These are phyloP conservation scores for Nicotiana obtusifolia DNA, from an alignment of 257 asterid genomes.

Conservation along the genomic window DNA sequence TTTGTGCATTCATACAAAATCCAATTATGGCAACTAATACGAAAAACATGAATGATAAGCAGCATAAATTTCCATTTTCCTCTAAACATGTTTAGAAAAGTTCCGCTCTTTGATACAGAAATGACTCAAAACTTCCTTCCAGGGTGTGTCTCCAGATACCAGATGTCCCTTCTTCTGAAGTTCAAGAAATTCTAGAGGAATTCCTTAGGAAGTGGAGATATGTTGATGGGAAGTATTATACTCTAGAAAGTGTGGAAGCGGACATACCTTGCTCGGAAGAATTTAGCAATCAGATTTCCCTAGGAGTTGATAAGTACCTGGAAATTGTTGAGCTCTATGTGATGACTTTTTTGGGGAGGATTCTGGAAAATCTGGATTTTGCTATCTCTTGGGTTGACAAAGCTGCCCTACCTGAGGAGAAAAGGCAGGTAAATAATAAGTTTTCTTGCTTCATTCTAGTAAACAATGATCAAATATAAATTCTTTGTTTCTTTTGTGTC, in stretches of 20 bases:
- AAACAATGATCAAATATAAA: background rate
- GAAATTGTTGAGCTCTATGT: constrained; percentile 77
- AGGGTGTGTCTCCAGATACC: constrained; percentile 66
- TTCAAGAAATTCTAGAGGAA: constrained; percentile 62
- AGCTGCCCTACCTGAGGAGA: constrained; percentile 58
- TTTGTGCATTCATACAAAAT: background rate
- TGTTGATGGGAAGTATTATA: constrained; percentile 38
- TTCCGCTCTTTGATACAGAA: constrained; percentile 1
- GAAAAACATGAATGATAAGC: background rate
- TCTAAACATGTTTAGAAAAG: background rate
- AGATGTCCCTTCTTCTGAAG: constrained; percentile 40
- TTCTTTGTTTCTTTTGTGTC: background rate
- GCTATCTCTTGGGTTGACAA: constrained; percentile 86
- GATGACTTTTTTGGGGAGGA: constrained; percentile 45
- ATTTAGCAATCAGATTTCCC: constrained; percentile 28
- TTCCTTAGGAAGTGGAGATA: constrained; percentile 58
- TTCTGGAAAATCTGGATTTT: constrained; percentile 41
- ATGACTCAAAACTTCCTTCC: constrained; percentile 13
- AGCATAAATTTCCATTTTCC: background rate
- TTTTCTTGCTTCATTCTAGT: constrained; percentile 7
- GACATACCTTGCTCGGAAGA: constrained; percentile 22
- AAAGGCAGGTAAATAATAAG: constrained; percentile 59
- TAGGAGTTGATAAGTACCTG: constrained; percentile 52
- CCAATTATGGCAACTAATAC: background rate
- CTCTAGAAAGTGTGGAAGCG: constrained; percentile 25